Conservation (phyloP, 768 basidiomycete species). For the Suillus bovinus region DNA sequence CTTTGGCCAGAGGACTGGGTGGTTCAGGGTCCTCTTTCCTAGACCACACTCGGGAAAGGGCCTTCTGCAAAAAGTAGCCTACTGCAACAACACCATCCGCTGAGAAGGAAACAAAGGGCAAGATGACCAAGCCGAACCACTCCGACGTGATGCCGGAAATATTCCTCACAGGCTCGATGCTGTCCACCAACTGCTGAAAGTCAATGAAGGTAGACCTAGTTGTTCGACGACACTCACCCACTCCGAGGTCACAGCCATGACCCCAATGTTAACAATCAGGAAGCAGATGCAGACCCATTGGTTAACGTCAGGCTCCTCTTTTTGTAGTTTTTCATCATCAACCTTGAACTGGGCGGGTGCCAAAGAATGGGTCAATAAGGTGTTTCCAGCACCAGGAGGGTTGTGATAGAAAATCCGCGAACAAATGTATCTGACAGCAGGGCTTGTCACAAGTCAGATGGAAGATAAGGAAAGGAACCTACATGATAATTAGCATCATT, state of each 20-base stretch:
- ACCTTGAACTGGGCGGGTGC: conserved; percentile 39
- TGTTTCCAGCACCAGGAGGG: conserved; percentile 62
- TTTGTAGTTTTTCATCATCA: conserved; percentile 32
- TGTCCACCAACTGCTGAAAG: conserved; percentile 55
- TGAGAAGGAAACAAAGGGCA: conserved; percentile 73
- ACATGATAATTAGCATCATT: conserved; percentile 62
- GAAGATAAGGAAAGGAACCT: conserved; percentile 21
- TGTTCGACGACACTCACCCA: conserved; percentile 45
- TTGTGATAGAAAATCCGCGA: conserved; percentile 72
- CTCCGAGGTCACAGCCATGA: conserved; percentile 73
- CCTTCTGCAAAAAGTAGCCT: conserved; percentile 43
- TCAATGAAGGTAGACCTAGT: neutral
- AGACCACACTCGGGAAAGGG: neutral
- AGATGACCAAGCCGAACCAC: conserved; percentile 70
- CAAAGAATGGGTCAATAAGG: conserved; percentile 40
- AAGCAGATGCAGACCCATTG: conserved; percentile 61
- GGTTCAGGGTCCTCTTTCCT: conserved; percentile 33
- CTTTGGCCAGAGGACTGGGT: conserved; percentile 63
- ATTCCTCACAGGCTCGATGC: conserved; percentile 55
- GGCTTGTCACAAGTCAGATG: neutral
- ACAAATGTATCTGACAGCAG: conserved; percentile 51
- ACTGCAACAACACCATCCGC: conserved; percentile 67
- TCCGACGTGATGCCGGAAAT: conserved; percentile 48
- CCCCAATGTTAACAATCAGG: conserved; percentile 50
- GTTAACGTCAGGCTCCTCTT: conserved; percentile 55